Evolutionary conservation across 2,329 filamentous ascomycete species (phyloP).

Genomic region (Penicillium sp.): DNA sequence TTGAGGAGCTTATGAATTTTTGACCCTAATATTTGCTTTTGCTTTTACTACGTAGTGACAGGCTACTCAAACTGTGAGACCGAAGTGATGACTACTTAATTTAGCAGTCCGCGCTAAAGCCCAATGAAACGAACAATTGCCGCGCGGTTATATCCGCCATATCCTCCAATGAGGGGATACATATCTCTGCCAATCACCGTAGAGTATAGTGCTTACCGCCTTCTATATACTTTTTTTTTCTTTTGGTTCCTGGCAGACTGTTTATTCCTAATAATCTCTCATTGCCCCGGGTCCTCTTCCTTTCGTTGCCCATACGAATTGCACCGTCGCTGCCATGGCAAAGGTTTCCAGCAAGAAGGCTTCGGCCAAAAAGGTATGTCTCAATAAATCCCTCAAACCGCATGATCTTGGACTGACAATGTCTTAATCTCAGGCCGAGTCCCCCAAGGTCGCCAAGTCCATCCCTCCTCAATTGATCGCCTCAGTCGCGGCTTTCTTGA

Average conservation of each 20-base stretch:
- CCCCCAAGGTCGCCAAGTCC: conserved; percentile 21
- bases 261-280: conserved; percentile 7
- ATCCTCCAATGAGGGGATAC: not conserved
- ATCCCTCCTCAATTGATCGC: conserved; percentile 62
- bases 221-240: conserved; percentile 23
- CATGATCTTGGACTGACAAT: conserved; percentile 12
- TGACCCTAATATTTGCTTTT: not conserved
- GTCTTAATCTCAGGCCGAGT: conserved; percentile 22
- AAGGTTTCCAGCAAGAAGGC: conserved; percentile 26
- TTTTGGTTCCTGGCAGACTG: conserved; percentile 18
- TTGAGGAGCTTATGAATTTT: not conserved
- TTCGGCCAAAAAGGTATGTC: conserved; percentile 25
- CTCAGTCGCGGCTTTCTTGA: conserved; percentile 65
- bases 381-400: not conserved
- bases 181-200: conserved; percentile 23
- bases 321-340: conserved; percentile 27
- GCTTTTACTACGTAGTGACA: not conserved
- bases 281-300: conserved; percentile 4
- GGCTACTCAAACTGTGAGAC: not conserved
- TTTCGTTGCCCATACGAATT: not conserved
- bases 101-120: not conserved
- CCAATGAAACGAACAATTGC: not conserved
- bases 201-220: conserved; percentile 24
- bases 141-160: not conserved
- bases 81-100: not conserved